phyloP scores from a whole-genome alignment of 768 basidiomycete species.

The Amanita thiersii region DNA sequence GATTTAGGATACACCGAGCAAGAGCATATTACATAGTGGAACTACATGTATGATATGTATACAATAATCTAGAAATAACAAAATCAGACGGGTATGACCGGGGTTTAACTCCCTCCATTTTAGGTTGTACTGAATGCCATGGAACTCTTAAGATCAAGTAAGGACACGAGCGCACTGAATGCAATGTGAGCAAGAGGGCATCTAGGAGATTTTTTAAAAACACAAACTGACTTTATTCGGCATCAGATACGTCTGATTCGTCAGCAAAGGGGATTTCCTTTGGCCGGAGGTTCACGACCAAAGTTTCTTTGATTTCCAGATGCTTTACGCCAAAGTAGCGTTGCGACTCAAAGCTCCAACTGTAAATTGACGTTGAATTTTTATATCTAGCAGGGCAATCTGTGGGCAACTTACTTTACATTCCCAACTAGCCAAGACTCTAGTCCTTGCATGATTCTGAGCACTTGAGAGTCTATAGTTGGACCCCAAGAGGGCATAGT shows the following conservation, averaged over 20 bases:
- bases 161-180: background rate
- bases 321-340: conserved; percentile 58
- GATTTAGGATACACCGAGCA: conserved; percentile 2
- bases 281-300: conserved; percentile 35
- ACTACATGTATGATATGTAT: background rate
- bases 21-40: conserved; percentile 3
- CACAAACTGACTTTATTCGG: conserved; percentile 19
- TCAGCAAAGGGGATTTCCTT: conserved; percentile 21
- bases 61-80: background rate
- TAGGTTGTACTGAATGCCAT: no score
- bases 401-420: conserved; percentile 32
- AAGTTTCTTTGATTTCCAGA: conserved; percentile 41
- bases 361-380: conserved; percentile 16
- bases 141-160: no score
- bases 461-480: conserved; percentile 41
- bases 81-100: background rate
- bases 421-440: conserved; percentile 59
- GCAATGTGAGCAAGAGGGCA: background rate
- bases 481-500: conserved; percentile 41
- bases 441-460: conserved; percentile 44
- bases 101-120: background rate
- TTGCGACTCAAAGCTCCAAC: conserved; percentile 64
- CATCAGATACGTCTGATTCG: conserved; percentile 28
- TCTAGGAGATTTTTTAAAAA: background rate
- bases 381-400: conserved; percentile 7